phyloP scores from a whole-genome alignment of 1,284 basidiomycete species.

The Trichosporon coremiiforme region DNA sequence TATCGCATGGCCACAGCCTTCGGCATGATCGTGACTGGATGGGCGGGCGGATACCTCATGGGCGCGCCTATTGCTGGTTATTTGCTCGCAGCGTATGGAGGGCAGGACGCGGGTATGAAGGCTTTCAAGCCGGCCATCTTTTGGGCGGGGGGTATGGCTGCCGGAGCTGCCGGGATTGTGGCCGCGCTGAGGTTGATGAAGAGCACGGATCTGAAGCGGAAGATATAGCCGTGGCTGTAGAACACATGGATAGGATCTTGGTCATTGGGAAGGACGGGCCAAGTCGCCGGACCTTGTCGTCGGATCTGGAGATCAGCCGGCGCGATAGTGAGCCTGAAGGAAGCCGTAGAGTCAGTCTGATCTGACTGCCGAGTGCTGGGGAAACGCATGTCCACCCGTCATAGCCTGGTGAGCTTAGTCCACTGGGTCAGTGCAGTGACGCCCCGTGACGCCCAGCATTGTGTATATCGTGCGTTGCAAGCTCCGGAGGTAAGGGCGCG shows the following conservation, averaged over 20 bases:
- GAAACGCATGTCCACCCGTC: no score
- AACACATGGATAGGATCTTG: no score
- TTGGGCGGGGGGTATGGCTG: constrained; percentile 38
- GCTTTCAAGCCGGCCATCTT: constrained; percentile 43
- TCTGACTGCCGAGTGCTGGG: no score
- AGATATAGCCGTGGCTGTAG: constrained; percentile 28
- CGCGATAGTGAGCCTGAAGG: no score
- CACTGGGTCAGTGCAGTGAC: no score
- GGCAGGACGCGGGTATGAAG: constrained; percentile 27
- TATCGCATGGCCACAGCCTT: constrained; percentile 36
- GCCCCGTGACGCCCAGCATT: no score
- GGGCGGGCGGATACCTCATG: constrained; percentile 38
- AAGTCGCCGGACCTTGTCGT: no score
- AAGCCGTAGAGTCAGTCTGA: no score
- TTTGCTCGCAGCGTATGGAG: constrained; percentile 36
- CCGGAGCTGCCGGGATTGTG: constrained; percentile 16
- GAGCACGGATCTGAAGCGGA: constrained; percentile 16
- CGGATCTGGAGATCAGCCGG: no score
- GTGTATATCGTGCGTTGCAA: not conserved
- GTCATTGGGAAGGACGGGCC: no score
- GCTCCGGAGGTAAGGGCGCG: not conserved
- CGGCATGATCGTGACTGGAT: constrained; percentile 39
- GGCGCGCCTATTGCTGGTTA: constrained; percentile 42
- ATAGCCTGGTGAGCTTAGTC: no score
- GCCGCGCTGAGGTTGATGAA: constrained; percentile 20